These are phyloP conservation scores for Wickerhamiella kurtzmanii DNA, from an alignment of 805 yeast genomes.

Conservation along the genomic window DNA sequence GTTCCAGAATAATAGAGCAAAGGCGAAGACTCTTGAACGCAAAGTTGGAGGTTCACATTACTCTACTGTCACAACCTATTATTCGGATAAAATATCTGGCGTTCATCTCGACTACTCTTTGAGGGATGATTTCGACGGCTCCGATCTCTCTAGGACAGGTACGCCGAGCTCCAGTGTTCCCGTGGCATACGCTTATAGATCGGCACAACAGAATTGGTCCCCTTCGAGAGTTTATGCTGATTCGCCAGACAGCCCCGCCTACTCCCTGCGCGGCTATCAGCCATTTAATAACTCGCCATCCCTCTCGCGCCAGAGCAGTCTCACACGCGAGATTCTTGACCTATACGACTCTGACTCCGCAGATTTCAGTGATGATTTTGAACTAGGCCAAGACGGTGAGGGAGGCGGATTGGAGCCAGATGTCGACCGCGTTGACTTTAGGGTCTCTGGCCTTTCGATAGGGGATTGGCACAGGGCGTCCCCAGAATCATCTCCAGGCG, in stretches of 20 bases:
- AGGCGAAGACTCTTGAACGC: conserved; percentile 27
- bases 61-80: conserved; percentile 5
- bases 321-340: background rate
- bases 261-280: background rate
- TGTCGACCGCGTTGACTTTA: background rate
- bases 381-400: too few relatives aligned
- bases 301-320: background rate
- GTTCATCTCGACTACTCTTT: conserved; percentile 7
- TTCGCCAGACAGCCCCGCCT: background rate
- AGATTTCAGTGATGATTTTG: background rate
- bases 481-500: too few relatives aligned
- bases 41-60: background rate
- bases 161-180: background rate
- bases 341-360: background rate
- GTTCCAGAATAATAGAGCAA: conserved; percentile 71
- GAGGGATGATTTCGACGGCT: background rate
- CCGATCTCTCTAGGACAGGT: background rate
- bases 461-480: background rate
- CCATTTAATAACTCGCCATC: background rate
- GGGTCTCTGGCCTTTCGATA: background rate
- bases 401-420: too few relatives aligned
- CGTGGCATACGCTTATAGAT: background rate
- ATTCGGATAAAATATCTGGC: conserved; percentile 8
- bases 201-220: background rate
- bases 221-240: background rate